Conservation (phyloP, 345 rosid species). For the Excoecaria agallocha region DNA sequence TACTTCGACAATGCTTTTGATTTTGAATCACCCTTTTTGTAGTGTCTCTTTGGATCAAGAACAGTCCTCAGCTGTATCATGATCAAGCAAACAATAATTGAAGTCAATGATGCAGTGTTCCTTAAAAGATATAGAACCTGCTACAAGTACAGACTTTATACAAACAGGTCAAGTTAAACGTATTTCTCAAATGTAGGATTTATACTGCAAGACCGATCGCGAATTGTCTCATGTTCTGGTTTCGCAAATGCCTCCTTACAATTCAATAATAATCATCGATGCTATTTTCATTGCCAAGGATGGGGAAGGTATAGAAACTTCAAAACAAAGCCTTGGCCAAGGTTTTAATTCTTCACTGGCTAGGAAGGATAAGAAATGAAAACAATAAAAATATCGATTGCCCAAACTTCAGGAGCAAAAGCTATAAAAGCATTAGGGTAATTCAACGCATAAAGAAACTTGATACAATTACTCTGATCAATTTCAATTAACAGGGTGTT, state of each 20-base stretch:
- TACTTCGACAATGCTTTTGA: constrained; percentile 65
- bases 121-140: background rate
- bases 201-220: no score
- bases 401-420: background rate
- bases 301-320: no score
- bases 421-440: background rate
- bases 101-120: background rate
- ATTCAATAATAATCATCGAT: background rate
- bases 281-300: background rate
- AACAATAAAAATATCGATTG: background rate
- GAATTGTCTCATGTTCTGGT: background rate
- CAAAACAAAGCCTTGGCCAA: background rate
- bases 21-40: constrained; percentile 63
- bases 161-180: background rate
- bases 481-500: background rate
- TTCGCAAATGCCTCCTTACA: background rate
- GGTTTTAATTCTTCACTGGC: background rate
- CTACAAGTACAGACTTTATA: background rate
- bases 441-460: background rate
- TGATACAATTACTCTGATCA: background rate
- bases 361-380: background rate
- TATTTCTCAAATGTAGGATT: background rate
- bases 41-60: constrained; percentile 81
- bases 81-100: constrained; percentile 4
- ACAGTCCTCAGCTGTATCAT: constrained; percentile 63